phyloP scores from a whole-genome alignment of 1,139 yeast species.

The Nakaseomyces sp. region DNA sequence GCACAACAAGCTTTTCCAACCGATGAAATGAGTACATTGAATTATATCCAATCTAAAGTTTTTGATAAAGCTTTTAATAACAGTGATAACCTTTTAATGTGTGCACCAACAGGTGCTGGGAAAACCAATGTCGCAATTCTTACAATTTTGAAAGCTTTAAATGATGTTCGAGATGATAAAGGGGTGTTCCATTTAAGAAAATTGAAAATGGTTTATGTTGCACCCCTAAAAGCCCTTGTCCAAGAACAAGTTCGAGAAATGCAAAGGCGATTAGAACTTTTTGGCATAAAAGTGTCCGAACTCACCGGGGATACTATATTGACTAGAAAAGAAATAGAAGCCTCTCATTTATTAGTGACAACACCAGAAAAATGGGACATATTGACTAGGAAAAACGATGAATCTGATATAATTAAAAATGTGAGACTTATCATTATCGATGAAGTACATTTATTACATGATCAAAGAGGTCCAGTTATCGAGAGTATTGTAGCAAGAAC shows the following conservation, averaged over 20 bases:
- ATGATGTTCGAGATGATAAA: slow-evolving; percentile 41
- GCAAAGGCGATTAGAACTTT: slow-evolving; percentile 55
- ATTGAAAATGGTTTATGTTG: slow-evolving; percentile 81
- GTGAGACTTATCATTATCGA: slow-evolving; percentile 78
- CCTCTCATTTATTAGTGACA: slow-evolving; percentile 79
- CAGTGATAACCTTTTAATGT: slow-evolving; percentile 66
- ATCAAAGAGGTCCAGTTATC: slow-evolving; percentile 89
- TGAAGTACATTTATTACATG: slow-evolving; percentile 89
- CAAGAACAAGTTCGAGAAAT: slow-evolving; percentile 92
- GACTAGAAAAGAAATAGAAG: slow-evolving; percentile 65
- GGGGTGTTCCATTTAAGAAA: slow-evolving; percentile 45
- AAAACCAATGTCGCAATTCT: slow-evolving; percentile 93
- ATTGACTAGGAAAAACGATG: slow-evolving; percentile 71
- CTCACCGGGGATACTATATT: slow-evolving; percentile 84
- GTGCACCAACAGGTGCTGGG: slow-evolving; percentile 99
- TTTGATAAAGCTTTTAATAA: slow-evolving; percentile 65
- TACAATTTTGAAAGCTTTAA: slow-evolving; percentile 55
- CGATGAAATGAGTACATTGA: slow-evolving; percentile 56
- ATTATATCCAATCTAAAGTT: slow-evolving; percentile 76
- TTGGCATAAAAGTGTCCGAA: slow-evolving; percentile 72
- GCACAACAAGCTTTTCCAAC: slow-evolving; percentile 68
- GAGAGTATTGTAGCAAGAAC: slow-evolving; percentile 82
- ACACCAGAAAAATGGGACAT: slow-evolving; percentile 98
- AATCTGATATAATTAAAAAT: slow-evolving; percentile 49
- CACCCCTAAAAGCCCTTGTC: slow-evolving; percentile 90